A percentile compares a stretch with the other conserved stretches of the same genome.
Evolutionary conservation across 306 rosid genomes (phyloP).

Genomic region (Quercus cerris): DNA sequence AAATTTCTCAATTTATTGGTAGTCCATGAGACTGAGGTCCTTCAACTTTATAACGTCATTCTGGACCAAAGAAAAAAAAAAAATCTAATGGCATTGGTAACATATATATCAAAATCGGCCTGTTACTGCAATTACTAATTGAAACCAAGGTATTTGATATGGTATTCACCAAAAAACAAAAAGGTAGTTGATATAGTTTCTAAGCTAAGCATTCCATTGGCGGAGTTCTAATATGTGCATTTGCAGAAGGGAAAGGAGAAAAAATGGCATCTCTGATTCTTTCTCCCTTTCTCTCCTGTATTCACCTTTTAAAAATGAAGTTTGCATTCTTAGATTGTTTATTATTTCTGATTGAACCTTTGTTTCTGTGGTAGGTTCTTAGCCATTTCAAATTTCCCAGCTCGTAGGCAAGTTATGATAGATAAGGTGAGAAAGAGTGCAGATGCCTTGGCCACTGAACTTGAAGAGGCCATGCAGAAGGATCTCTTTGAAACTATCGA

Average conservation of each 20-base stretch:
- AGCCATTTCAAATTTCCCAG: slow-evolving; percentile 72
- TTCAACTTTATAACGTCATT: too few species aligned
- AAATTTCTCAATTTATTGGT: too few species aligned
- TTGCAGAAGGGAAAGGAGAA: not conserved
- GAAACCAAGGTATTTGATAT: not conserved
- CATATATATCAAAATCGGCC: not conserved
- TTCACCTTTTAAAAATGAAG: not conserved
- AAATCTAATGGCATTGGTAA: not conserved
- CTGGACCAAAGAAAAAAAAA: not conserved
- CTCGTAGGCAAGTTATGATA: slow-evolving; percentile 59
- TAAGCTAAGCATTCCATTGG: not conserved
- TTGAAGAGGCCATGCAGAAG: slow-evolving; percentile 84
- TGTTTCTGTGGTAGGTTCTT: slow-evolving; percentile 45
- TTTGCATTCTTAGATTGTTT: slow-evolving; percentile 5
- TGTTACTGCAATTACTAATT: not conserved
- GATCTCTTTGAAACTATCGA: slow-evolving; percentile 65
- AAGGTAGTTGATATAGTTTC: not conserved
- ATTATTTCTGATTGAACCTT: slow-evolving; percentile 4
- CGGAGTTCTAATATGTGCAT: not conserved
- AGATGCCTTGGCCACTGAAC: slow-evolving; percentile 63
- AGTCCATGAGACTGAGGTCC: too few species aligned
- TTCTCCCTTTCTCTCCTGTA: not conserved
- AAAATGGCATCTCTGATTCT: not conserved
- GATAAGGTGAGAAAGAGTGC: slow-evolving; percentile 75
- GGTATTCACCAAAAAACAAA: too few species aligned